phyloP scores from a whole-genome alignment of 73 alveolate genomes.

The Paramecium caudatum region DNA sequence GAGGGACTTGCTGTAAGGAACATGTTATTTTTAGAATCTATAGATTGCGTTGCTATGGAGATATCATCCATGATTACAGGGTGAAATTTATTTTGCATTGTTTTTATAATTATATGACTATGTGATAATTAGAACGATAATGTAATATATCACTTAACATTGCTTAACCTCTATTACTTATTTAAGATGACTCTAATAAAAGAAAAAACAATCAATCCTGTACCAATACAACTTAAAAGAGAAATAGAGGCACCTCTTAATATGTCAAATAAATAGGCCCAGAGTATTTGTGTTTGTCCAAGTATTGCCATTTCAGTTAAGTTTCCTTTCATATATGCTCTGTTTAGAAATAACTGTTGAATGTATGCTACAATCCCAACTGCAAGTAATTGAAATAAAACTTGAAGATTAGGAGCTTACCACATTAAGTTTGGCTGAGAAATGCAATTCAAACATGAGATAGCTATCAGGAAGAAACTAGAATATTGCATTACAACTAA shows the following conservation, averaged over 20 bases:
- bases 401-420: neutral
- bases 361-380: slow-evolving; percentile 12
- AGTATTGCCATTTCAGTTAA: slow-evolving; percentile 35
- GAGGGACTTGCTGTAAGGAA: slow-evolving; percentile 15
- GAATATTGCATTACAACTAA: slow-evolving; percentile 1
- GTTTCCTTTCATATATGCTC: slow-evolving; percentile 61
- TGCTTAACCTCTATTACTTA: too few relatives aligned
- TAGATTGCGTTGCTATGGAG: slow-evolving; percentile 2
- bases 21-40: neutral
- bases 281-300: slow-evolving; percentile 39
- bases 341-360: neutral
- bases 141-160: too few relatives aligned
- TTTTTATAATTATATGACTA: too few relatives aligned
- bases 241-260: neutral
- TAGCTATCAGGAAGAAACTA: neutral
- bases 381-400: neutral
- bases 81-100: slow-evolving; percentile 17
- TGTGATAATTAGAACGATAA: too few relatives aligned
- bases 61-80: neutral
- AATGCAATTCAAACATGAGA: neutral
- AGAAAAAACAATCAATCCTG: neutral
- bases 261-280: slow-evolving; percentile 25
- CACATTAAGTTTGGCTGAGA: neutral
- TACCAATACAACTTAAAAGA: slow-evolving; percentile 1
- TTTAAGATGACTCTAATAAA: slow-evolving; percentile 15